These are phyloP conservation scores for Ophiosphaerella herpotricha DNA, from an alignment of 2,329 filamentous ascomycete genomes.

Conservation along the genomic window DNA sequence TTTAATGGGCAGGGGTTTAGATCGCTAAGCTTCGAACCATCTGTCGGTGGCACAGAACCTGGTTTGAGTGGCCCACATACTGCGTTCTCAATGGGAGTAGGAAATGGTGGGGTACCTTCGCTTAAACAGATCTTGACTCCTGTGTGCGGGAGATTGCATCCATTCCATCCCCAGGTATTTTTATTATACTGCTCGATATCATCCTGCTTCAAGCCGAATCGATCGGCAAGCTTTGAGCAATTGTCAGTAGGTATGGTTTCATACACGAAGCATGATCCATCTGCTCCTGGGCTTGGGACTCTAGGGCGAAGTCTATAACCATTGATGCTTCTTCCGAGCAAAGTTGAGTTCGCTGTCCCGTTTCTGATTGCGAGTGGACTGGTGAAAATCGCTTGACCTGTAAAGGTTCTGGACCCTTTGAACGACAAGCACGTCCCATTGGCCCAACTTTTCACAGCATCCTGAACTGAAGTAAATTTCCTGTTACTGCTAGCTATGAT, in stretches of 20 bases:
- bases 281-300: slow-evolving; percentile 6
- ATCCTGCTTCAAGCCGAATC: not conserved
- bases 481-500: slow-evolving; percentile 1
- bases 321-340: not conserved
- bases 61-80: slow-evolving; percentile 53
- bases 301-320: too few species aligned
- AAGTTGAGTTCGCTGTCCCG: not conserved
- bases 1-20: slow-evolving; percentile 25
- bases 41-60: slow-evolving; percentile 42
- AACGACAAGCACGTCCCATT: not conserved
- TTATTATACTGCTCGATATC: slow-evolving; percentile 14
- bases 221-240: slow-evolving; percentile 10
- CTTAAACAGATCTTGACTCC: slow-evolving; percentile 13
- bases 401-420: not conserved
- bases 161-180: slow-evolving; percentile 20
- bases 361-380: not conserved
- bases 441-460: not conserved
- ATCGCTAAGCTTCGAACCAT: slow-evolving; percentile 32
- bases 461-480: not conserved
- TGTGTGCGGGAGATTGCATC: slow-evolving; percentile 11
- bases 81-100: slow-evolving; percentile 38
- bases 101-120: slow-evolving; percentile 13
- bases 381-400: not conserved
- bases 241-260: slow-evolving; percentile 5
- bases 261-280: slow-evolving; percentile 12